These are phyloP conservation scores for Phytophthora macrochlamydospora DNA, from an alignment of 352 stramenopile genomes.

Conservation along the genomic window DNA sequence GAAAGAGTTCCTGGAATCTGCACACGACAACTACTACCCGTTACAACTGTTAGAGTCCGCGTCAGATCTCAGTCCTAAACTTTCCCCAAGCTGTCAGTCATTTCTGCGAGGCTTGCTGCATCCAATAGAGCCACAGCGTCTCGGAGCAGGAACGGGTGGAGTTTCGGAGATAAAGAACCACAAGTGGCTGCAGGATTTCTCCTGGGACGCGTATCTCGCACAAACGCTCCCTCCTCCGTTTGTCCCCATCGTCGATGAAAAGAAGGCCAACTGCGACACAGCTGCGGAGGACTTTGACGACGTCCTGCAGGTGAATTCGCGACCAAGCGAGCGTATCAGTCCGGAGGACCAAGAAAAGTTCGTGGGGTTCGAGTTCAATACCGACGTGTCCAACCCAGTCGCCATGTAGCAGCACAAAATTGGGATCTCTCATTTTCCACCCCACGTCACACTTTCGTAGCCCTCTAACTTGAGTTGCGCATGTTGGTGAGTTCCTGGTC, in stretches of 20 bases:
- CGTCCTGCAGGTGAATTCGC: conserved; percentile 51
- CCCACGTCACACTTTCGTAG: too few relatives aligned
- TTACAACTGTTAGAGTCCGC: conserved; percentile 46
- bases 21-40: conserved; percentile 55
- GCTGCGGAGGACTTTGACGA: conserved; percentile 69
- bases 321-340: conserved; percentile 32
- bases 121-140: conserved; percentile 46
- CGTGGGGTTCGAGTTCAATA: conserved; percentile 64
- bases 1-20: conserved; percentile 29
- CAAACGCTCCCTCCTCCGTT: conserved; percentile 49
- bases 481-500: conserved; percentile 38
- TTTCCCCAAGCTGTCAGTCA: conserved; percentile 38
- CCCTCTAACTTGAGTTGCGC: neutral
- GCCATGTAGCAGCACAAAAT: conserved; percentile 16
- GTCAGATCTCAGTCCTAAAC: conserved; percentile 8
- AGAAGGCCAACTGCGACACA: conserved; percentile 70
- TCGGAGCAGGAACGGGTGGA: conserved; percentile 31
- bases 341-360: conserved; percentile 59
- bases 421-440: neutral
- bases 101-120: conserved; percentile 62
- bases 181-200: conserved; percentile 59
- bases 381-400: conserved; percentile 32
- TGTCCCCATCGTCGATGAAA: conserved; percentile 55
- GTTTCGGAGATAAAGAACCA: conserved; percentile 56
- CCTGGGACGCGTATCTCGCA: conserved; percentile 54